Percentiles rank a stretch among this genome's conserved stretches.
phyloP scores from a whole-genome alignment of 257 asterid genomes.

The Primulina tabacum region DNA sequence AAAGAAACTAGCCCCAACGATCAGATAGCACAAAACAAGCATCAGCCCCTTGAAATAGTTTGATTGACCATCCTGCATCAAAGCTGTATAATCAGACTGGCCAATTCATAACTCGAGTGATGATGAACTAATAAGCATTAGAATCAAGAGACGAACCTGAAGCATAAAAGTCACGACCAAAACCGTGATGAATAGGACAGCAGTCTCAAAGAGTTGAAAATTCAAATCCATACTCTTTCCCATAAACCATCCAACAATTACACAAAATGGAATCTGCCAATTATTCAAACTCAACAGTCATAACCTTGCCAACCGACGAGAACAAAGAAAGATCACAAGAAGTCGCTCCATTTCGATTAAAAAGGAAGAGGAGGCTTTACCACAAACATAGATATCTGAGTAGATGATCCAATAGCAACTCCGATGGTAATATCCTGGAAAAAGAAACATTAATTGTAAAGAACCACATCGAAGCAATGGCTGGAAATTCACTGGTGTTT shows the following conservation, averaged over 20 bases:
- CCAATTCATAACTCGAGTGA: no score
- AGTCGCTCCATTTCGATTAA: no score
- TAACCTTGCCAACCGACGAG: no score
- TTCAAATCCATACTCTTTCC: constrained; percentile 59
- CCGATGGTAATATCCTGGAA: constrained; percentile 55
- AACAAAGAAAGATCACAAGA: no score
- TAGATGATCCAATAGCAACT: constrained; percentile 94
- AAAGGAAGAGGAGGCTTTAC: constrained; percentile 40
- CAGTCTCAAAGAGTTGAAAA: constrained; percentile 57
- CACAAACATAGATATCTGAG: no score
- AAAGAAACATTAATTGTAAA: constrained; percentile 14
- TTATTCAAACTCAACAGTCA: not conserved
- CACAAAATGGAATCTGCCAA: not conserved
- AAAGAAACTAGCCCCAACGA: constrained; percentile 61
- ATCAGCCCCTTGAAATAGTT: constrained; percentile 57
- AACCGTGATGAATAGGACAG: constrained; percentile 54
- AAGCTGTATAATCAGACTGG: not conserved
- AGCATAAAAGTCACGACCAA: constrained; percentile 58
- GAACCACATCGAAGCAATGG: constrained; percentile 2
- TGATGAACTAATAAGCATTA: no score
- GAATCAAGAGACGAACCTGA: constrained; percentile 32
- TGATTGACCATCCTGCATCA: constrained; percentile 54
- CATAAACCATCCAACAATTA: constrained; percentile 24
- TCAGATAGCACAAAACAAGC: constrained; percentile 60
- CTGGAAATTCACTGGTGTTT: no score